Evolutionary conservation across 2,329 filamentous ascomycete species (phyloP).

Genomic region (Pseudodiploospora longispora): DNA sequence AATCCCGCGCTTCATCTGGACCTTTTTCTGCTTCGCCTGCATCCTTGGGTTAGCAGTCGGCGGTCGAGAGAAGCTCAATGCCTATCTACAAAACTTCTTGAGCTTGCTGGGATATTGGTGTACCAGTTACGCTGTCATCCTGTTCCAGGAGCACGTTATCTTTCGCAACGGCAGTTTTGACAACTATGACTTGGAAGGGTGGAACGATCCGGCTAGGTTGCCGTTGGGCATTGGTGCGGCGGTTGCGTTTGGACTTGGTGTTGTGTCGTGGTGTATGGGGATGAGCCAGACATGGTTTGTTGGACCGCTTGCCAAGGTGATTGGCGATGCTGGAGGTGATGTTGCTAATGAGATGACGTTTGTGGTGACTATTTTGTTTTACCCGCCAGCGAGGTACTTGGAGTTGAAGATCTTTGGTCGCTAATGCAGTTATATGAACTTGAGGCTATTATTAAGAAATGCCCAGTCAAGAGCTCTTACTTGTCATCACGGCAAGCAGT

Average conservation of each 20-base stretch:
- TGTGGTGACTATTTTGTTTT: conserved; percentile 32
- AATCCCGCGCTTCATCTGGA: conserved; percentile 34
- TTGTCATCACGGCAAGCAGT: too few species aligned
- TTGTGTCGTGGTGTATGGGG: conserved; percentile 41
- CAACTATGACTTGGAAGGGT: conserved; percentile 34
- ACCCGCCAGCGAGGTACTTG: conserved; percentile 32
- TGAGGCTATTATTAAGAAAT: too few species aligned
- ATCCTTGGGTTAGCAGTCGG: conserved; percentile 33
- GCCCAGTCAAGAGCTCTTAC: too few species aligned
- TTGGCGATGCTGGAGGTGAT: conserved; percentile 54
- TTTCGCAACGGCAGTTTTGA: conserved; percentile 32
- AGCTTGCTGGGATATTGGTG: conserved; percentile 38
- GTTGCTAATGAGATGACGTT: conserved; percentile 36
- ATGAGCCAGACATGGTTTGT: conserved; percentile 50
- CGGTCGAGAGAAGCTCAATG: conserved; percentile 31
- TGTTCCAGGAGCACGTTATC: conserved; percentile 34
- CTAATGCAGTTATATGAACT: not conserved
- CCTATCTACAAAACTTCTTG: conserved; percentile 36
- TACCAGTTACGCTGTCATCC: conserved; percentile 31
- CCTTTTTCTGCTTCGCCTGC: conserved; percentile 29
- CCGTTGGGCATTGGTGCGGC: conserved; percentile 35
- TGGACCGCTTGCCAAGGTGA: conserved; percentile 44
- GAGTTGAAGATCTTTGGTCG: conserved; percentile 24
- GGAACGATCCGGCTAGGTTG: conserved; percentile 34
- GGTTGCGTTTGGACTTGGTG: conserved; percentile 32